phyloP scores from a whole-genome alignment of 305 asterid species.

The Fraxinus sp. region DNA sequence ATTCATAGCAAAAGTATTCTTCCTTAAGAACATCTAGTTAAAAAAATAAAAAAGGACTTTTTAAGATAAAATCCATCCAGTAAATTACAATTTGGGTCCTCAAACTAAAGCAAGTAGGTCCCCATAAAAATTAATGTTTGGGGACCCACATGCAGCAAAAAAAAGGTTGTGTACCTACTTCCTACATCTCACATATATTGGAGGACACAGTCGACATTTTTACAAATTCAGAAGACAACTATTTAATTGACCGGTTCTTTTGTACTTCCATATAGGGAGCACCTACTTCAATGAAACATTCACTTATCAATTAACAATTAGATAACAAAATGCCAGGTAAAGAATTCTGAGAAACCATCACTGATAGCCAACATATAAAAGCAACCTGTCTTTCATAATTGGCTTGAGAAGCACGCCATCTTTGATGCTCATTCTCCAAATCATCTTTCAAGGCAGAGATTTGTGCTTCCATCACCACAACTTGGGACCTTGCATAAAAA shows the following conservation, averaged over 20 bases:
- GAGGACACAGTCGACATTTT: neutral
- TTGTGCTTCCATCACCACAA: slow-evolving; percentile 60
- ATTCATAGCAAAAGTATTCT: neutral
- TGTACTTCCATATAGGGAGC: neutral
- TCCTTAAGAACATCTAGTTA: slow-evolving; percentile 3
- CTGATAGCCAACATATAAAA: slow-evolving; percentile 7
- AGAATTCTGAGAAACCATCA: neutral
- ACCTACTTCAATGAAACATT: neutral
- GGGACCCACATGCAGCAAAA: neutral
- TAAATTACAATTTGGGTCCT: neutral
- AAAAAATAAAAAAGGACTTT: neutral
- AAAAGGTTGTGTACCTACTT: neutral
- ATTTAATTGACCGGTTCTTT: neutral
- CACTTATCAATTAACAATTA: neutral
- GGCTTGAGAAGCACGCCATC: slow-evolving; percentile 77
- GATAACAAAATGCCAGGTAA: neutral
- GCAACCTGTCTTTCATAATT: slow-evolving; percentile 93
- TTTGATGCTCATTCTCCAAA: slow-evolving; percentile 72
- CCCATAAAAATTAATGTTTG: neutral
- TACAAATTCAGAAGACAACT: neutral
- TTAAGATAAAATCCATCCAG: neutral
- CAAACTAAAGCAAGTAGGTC: neutral
- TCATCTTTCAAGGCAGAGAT: slow-evolving; percentile 69
- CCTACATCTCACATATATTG: neutral
- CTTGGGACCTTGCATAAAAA: slow-evolving; percentile 49